Conservation (phyloP, 306 rosid genomes). For the Macrotyloma uniflorum region DNA sequence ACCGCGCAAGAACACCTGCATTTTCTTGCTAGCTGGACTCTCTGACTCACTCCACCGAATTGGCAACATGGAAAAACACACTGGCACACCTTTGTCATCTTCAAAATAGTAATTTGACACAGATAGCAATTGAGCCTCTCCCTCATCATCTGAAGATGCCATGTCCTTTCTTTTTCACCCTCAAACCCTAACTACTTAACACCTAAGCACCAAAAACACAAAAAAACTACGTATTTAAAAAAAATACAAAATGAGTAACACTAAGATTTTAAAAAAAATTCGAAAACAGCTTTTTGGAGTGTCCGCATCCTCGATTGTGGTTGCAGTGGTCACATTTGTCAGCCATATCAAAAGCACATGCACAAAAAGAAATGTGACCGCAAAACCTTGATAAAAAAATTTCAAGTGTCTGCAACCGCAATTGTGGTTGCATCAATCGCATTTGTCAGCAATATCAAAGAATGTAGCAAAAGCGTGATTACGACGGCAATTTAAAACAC, state of each 20-base stretch:
- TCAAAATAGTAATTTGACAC: slow-evolving; percentile 72
- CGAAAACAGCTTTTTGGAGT: not conserved
- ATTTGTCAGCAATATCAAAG: not conserved
- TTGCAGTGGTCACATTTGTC: not conserved
- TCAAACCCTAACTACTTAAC: slow-evolving; percentile 34
- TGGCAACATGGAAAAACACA: slow-evolving; percentile 73
- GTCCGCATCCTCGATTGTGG: not conserved
- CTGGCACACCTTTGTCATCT: slow-evolving; percentile 54
- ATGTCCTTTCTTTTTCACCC: slow-evolving; percentile 38
- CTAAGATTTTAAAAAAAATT: not conserved
- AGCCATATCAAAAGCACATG: not conserved
- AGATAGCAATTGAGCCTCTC: slow-evolving; percentile 45
- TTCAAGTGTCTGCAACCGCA: too few species aligned
- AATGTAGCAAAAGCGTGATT: not conserved
- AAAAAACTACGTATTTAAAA: not conserved
- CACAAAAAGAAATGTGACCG: too few species aligned
- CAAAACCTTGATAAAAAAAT: too few species aligned
- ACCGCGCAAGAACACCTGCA: slow-evolving; percentile 61
- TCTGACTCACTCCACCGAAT: slow-evolving; percentile 65
- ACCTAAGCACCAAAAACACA: slow-evolving; percentile 19
- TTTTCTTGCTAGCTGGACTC: slow-evolving; percentile 36
- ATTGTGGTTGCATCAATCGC: too few species aligned
- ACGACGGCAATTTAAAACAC: not conserved
- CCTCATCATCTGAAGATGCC: slow-evolving; percentile 89
- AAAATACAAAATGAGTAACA: not conserved